phyloP scores from a whole-genome alignment of 306 rosid species.

The Mucuna pruriens region DNA sequence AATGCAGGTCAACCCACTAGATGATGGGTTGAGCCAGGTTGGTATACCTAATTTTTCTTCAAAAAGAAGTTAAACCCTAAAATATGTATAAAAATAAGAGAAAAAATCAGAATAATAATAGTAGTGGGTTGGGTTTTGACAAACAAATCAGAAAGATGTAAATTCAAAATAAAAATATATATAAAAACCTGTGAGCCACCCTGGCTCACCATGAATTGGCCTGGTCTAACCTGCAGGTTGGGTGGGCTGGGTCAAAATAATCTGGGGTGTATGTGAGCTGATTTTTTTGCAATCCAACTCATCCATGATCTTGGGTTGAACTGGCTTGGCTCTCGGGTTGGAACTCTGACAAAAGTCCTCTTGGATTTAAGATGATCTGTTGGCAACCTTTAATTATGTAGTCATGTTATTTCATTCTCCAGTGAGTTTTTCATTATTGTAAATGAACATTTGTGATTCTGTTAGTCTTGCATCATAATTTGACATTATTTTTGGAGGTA shows the following conservation, averaged over 20 bases:
- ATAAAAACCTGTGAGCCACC: not conserved
- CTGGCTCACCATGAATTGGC: not conserved
- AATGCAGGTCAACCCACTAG: not conserved
- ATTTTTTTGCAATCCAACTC: not conserved
- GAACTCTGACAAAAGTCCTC: not conserved
- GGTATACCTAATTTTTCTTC: not conserved
- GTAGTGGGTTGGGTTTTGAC: not conserved
- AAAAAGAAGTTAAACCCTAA: not conserved
- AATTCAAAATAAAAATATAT: not conserved
- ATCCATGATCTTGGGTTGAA: not conserved
- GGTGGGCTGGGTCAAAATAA: not conserved
- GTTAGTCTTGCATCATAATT: slow-evolving; percentile 32
- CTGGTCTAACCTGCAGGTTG: not conserved
- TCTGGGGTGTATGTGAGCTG: not conserved
- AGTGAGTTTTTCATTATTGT: slow-evolving; percentile 2
- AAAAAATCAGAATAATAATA: not conserved
- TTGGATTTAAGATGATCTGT: slow-evolving; percentile 2
- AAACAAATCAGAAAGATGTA: not conserved
- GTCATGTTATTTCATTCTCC: not conserved
- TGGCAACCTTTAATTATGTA: slow-evolving; percentile 5
- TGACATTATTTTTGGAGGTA: not conserved
- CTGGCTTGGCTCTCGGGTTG: not conserved
- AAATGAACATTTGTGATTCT: not conserved
- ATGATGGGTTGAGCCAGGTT: not conserved
- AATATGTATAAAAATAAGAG: not conserved